Percentiles rank a stretch among this genome's conserved stretches.
Conservation (phyloP, 805 yeast species). For the Pichia ethanolica region DNA sequence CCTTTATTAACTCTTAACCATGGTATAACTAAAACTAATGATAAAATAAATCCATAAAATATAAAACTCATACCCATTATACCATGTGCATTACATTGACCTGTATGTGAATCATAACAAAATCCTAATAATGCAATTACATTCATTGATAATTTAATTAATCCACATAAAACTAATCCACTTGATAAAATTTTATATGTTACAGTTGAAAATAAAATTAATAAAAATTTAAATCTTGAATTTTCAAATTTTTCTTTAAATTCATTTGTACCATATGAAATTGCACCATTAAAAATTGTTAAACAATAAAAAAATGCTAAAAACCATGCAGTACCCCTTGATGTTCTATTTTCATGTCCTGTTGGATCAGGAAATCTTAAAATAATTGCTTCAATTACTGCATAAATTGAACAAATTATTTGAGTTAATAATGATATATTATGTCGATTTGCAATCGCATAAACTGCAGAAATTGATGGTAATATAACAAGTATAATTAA, state of each 20-base stretch:
- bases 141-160: constrained; percentile 75
- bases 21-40: constrained; percentile 61
- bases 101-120: constrained; percentile 76
- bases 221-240: constrained; percentile 31
- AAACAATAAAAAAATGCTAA: constrained; percentile 39
- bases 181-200: constrained; percentile 42
- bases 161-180: constrained; percentile 48
- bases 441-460: constrained; percentile 46
- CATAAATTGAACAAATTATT: constrained; percentile 39
- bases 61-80: constrained; percentile 92
- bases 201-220: constrained; percentile 27
- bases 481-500: constrained; percentile 36
- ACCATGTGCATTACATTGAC: constrained; percentile 96
- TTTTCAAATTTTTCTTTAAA: constrained; percentile 13
- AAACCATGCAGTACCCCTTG: constrained; percentile 64
- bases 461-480: constrained; percentile 50
- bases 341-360: constrained; percentile 60
- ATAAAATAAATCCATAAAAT: constrained; percentile 65
- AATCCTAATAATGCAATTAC: constrained; percentile 82
- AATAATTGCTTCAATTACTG: constrained; percentile 48
- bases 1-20: constrained; percentile 55
- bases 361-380: constrained; percentile 57
- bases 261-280: constrained; percentile 32
- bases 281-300: constrained; percentile 46
- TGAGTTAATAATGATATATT: constrained; percentile 42